phyloP scores from a whole-genome alignment of 140 eudicot species.

The Erigeron philadelphicus region DNA sequence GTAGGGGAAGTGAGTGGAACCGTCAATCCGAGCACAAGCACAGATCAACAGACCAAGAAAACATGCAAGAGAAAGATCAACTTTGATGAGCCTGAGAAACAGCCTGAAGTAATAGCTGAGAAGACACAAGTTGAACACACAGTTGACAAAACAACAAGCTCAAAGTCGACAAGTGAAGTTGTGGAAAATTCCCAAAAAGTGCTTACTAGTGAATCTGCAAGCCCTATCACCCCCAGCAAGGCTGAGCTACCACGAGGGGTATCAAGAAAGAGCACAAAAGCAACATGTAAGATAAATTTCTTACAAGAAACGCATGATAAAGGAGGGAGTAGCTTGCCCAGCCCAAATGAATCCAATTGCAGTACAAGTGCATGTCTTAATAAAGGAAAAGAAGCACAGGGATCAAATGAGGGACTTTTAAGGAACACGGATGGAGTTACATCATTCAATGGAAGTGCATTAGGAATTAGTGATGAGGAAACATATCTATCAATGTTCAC shows the following conservation, averaged over 20 bases:
- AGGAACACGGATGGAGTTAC: conserved; percentile 26
- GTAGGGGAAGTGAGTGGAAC: conserved; percentile 25
- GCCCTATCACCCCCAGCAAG: conserved; percentile 33
- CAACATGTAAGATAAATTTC: conserved; percentile 54
- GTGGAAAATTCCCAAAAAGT: conserved; percentile 25
- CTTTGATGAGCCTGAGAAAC: conserved; percentile 42
- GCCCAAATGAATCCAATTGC: conserved; percentile 49
- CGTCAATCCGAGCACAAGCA: conserved; percentile 3
- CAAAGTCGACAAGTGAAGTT: conserved; percentile 25
- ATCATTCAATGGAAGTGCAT: conserved; percentile 20
- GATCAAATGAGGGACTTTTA: conserved; percentile 33
- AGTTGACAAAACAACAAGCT: conserved; percentile 26
- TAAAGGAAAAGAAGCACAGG: conserved; percentile 21
- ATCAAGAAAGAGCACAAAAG: conserved; percentile 27
- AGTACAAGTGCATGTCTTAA: conserved; percentile 44
- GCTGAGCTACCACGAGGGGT: conserved; percentile 27
- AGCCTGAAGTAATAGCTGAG: conserved; percentile 23
- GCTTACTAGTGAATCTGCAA: conserved; percentile 23
- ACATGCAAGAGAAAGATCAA: conserved; percentile 60
- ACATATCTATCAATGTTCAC: conserved; percentile 30
- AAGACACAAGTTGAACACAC: conserved; percentile 20
- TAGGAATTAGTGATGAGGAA: conserved; percentile 32
- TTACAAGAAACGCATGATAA: conserved; percentile 50
- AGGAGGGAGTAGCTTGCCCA: conserved; percentile 29
- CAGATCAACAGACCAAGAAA: conserved; percentile 30